A percentile compares a stretch with the other conserved stretches of the same genome.
phyloP scores from a whole-genome alignment of 2,329 filamentous ascomycete genomes.

The Lasiodiplodia hormozganensis region DNA sequence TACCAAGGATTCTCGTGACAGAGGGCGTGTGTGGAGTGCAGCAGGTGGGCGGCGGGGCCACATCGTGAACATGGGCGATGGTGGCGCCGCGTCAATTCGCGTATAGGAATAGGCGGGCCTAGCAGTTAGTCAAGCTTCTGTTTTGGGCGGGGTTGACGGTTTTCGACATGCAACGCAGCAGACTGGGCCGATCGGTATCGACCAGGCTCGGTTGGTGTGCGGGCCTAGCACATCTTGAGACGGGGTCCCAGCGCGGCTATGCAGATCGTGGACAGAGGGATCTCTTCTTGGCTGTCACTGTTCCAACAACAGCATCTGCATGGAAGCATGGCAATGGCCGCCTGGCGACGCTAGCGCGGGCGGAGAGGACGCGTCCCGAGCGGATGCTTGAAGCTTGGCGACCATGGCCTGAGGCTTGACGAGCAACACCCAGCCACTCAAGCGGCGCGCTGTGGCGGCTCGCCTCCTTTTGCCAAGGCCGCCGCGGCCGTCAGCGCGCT shows the following conservation, averaged over 20 bases:
- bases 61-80: not conserved
- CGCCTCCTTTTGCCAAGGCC: not conserved
- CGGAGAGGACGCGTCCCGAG: conserved; percentile 11
- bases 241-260: not conserved
- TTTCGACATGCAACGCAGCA: conserved; percentile 24
- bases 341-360: conserved; percentile 21
- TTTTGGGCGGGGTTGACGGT: conserved; percentile 3
- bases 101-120: conserved; percentile 4
- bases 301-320: conserved; percentile 26
- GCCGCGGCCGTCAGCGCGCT: not conserved
- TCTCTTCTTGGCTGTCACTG: conserved; percentile 21
- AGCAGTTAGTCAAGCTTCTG: conserved; percentile 7
- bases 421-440: not conserved
- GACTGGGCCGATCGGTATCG: conserved; percentile 15
- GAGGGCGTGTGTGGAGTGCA: conserved; percentile 17
- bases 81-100: conserved; percentile 1
- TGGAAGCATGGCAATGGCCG: conserved; percentile 23
- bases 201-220: conserved; percentile 17
- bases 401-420: conserved; percentile 4
- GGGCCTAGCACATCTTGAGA: conserved; percentile 21
- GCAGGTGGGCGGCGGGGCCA: conserved; percentile 11
- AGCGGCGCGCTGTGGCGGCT: not conserved
- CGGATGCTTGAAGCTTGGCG: not conserved
- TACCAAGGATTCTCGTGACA: conserved; percentile 21
- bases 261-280: not conserved